Base-by-base conservation (phyloP, 805 yeast species). In the Hanseniaspora valbyensis region DNA sequence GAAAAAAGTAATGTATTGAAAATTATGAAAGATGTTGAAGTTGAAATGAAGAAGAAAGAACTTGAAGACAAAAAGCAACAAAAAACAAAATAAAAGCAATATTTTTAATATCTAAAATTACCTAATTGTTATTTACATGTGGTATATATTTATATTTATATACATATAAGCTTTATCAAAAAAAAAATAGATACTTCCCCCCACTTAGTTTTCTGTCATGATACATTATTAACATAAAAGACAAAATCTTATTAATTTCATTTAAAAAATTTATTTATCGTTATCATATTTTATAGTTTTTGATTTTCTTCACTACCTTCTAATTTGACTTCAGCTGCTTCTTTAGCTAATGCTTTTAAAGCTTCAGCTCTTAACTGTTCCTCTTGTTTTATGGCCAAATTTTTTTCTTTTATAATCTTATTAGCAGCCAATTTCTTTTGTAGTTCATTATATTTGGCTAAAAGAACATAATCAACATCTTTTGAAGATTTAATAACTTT, bases 1-100 rank as follows among this genome's bases (percentile, higher is more conserved):
- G 96, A 89, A 69, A 60, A 77, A 44, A 66, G 72, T 53, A 87
- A 85, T 69, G 70, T 89, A 56, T 72, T 75, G 58, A 87, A 83
- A 69, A 66, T 71, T n/a, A 71, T 74, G 57, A 90, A 85, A 53
- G 80, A 75, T 14, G 66, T 66, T 46, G 78, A 76, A 60, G 76
- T 77, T 55, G 96, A 86, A 63, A 78, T 76, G 59, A 81, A 75
- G 60, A 87, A 81, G 59, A 92, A 83, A 62, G 92, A 83, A 68
- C 79, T 79, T 57, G 85, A 83, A 68, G 65, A 56, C 80, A 78
- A 69, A 85, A 82, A 69, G 86, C 82, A 65, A 71, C 72, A 57
- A 95, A 85, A 58, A 86, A 81, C 71, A 86, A 80, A 66, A 85
- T 81, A 63, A 80, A 87, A 22, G 32, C 22, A 36, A 36, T n/a